Conservation (phyloP, 164 flowering plant species). For the Cinnamomum micranthum region DNA sequence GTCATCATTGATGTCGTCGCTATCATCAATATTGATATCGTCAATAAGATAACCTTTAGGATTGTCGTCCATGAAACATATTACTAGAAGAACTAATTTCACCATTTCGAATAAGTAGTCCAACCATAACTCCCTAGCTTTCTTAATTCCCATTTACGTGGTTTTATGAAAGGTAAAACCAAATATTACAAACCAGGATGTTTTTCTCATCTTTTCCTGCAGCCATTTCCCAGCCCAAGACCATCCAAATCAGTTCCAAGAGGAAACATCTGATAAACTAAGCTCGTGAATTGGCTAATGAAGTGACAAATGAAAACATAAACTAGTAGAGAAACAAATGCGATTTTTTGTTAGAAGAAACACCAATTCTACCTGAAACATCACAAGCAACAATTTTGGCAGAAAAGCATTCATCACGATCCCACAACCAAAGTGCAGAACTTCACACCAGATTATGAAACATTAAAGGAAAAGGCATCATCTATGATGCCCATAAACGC, state of each 20-base stretch:
- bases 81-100: too few relatives aligned
- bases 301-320: not conserved
- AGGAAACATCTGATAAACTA: too few relatives aligned
- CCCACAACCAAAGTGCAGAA: not conserved
- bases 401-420: not conserved
- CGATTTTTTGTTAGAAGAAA: too few relatives aligned
- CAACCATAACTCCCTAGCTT: too few relatives aligned
- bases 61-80: not conserved
- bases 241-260: too few relatives aligned
- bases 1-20: not conserved
- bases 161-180: too few relatives aligned
- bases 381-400: not conserved
- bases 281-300: not conserved
- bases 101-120: too few relatives aligned
- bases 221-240: not conserved
- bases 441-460: not conserved
- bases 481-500: too few relatives aligned
- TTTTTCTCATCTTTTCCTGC: not conserved
- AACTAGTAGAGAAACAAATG: not conserved
- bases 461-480: not conserved
- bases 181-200: too few relatives aligned
- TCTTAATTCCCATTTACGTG: too few relatives aligned
- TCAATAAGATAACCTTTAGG: not conserved
- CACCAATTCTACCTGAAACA: not conserved
- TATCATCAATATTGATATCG: not conserved